Evolutionary conservation across 2,329 filamentous ascomycete species (phyloP), one percentile per base, ranked within the genome.

Genomic region (Exophiala aquamarina): DNA sequence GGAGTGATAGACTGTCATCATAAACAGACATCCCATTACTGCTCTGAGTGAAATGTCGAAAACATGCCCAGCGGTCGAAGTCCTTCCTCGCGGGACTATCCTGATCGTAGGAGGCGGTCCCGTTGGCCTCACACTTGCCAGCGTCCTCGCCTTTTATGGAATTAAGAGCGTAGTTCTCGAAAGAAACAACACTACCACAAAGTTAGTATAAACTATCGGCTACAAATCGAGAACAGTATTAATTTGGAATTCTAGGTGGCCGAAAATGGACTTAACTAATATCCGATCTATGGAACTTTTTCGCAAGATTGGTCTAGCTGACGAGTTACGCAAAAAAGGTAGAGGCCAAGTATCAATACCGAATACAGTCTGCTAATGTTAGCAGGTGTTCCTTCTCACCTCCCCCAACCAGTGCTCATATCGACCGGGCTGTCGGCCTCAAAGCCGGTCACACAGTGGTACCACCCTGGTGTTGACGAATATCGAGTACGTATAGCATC

Each of bases 51-150:
- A n/a, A n/a, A n/a, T n/a, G n/a, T n/a, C n/a, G n/a, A n/a, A n/a
- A n/a, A n/a, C n/a, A n/a, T n/a, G n/a, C n/a, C n/a, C n/a, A n/a
- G n/a, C n/a, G n/a, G n/a, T n/a, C n/a, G n/a, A n/a, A n/a, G n/a
- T n/a, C n/a, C n/a, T n/a, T n/a, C n/a, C n/a, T n/a, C n/a, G n/a
- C 9, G 50, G 33, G 3, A 47, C 47, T 2, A 67, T 76, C 19
- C 60, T 77, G 4, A 71, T 76, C 29, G 63, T 72, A 3, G 74
- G 73, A 5, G 71, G 66, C 8, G 74, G 74, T 1, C 73, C 73
- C 10, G 68, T 70, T 1, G 72, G 73, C 23, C 61, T 71, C 4
- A 60, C 66, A n/a, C 63, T 72, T 1, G 71, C 72, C 11, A 32
- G 20, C 26, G 32, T 44, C 10, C 37, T 56, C 10, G 41, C 44